Conservation (phyloP, 225 moss, liverwort and hornwort species). For the Straminergon stramineum region DNA sequence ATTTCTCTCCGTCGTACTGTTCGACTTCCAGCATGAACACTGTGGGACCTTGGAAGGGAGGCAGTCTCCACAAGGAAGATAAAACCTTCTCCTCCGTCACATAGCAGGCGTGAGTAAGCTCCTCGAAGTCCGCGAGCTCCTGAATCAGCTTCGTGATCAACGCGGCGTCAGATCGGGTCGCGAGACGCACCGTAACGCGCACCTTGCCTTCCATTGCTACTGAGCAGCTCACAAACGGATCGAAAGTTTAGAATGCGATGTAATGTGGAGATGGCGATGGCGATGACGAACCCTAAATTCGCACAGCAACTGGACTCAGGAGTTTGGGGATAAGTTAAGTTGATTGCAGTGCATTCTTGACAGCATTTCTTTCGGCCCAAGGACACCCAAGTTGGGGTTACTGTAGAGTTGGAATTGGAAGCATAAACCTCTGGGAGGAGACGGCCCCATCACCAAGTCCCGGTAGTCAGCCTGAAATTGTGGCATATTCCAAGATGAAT, state of each 20-base stretch:
- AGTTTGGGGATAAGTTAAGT: not conserved
- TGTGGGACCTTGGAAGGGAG: slow-evolving; percentile 45
- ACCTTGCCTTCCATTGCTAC: slow-evolving; percentile 20
- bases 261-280: not conserved
- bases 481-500: not conserved
- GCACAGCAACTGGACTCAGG: too few relatives aligned
- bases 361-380: not conserved
- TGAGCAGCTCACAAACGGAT: not conserved
- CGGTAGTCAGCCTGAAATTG: not conserved
- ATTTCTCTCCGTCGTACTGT: not conserved
- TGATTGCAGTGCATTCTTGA: not conserved
- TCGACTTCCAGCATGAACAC: slow-evolving; percentile 46
- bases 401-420: not conserved
- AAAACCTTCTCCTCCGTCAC: slow-evolving; percentile 33
- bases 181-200: slow-evolving; percentile 34
- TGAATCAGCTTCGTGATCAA: slow-evolving; percentile 26
- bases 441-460: too few relatives aligned
- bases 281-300: not conserved
- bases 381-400: too few relatives aligned
- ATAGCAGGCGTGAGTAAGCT: slow-evolving; percentile 25
- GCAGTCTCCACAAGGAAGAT: slow-evolving; percentile 27
- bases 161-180: slow-evolving; percentile 21
- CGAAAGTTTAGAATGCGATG: not conserved
- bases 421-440: not conserved
- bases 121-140: slow-evolving; percentile 50